These are phyloP conservation scores for Malus asiatica DNA, from an alignment of 306 rosid genomes.

Conservation along the genomic window DNA sequence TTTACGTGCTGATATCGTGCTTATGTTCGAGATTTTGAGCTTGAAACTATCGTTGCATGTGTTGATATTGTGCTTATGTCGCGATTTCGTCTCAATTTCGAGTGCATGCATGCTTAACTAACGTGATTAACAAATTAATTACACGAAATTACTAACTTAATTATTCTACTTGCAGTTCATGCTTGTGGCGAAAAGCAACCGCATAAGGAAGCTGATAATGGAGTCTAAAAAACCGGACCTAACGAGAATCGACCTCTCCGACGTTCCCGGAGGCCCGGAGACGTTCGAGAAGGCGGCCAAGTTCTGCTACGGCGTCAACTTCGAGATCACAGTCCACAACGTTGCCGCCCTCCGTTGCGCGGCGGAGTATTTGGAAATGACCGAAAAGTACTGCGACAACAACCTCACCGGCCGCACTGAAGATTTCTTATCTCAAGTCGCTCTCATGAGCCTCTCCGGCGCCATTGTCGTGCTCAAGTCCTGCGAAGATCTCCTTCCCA, in stretches of 20 bases:
- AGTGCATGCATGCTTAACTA: not conserved
- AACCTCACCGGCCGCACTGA: constrained; percentile 70
- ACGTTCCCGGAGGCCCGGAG: constrained; percentile 82
- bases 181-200: constrained; percentile 85
- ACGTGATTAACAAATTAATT: not conserved
- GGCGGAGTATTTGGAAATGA: constrained; percentile 77
- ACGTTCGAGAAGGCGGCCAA: constrained; percentile 83
- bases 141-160: not conserved
- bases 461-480: constrained; percentile 61
- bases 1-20: too few species aligned
- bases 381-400: constrained; percentile 50
- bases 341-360: constrained; percentile 75
- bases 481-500: constrained; percentile 47
- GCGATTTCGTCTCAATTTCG: not conserved
- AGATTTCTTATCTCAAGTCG: constrained; percentile 63
- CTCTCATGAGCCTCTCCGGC: constrained; percentile 48
- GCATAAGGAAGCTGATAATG: constrained; percentile 57
- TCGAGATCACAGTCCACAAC: constrained; percentile 74
- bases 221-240: constrained; percentile 61
- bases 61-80: too few species aligned
- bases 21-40: too few species aligned
- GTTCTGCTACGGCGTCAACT: constrained; percentile 88
- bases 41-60: too few species aligned
- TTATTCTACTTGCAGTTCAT: constrained; percentile 43
- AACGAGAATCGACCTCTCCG: constrained; percentile 46